Percentiles rank a stretch among this genome's conserved stretches.
phyloP scores from a whole-genome alignment of 1,139 yeast genomes.

The Yamadazyma dendronema region DNA sequence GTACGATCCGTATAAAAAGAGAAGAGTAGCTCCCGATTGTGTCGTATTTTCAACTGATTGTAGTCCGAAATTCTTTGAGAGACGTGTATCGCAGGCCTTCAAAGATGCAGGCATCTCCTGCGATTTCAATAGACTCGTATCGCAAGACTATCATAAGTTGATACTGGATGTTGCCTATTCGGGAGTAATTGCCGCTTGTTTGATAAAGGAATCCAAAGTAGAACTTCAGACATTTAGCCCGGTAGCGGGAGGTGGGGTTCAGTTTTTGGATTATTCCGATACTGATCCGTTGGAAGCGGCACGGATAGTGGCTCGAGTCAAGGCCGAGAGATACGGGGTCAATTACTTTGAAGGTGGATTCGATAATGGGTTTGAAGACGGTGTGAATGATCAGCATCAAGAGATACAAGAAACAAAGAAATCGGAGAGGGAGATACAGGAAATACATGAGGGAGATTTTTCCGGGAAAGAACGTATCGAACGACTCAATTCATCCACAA shows the following conservation, averaged over 20 bases:
- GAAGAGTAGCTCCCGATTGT: constrained; percentile 49
- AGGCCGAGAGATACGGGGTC: constrained; percentile 19
- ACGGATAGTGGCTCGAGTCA: constrained; percentile 38
- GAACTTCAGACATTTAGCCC: constrained; percentile 71
- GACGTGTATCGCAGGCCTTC: constrained; percentile 31
- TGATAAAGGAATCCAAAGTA: constrained; percentile 58
- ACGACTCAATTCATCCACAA: no score
- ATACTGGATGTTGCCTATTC: constrained; percentile 79
- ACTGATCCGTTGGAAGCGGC: constrained; percentile 66
- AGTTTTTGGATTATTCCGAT: constrained; percentile 78
- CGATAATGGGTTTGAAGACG: neutral
- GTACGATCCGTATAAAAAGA: constrained; percentile 8
- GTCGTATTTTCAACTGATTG: constrained; percentile 62
- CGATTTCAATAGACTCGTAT: constrained; percentile 45
- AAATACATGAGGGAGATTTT: no score
- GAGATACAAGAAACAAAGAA: neutral
- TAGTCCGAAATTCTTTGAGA: constrained; percentile 59
- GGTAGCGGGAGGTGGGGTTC: constrained; percentile 66
- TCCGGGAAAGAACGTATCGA: no score
- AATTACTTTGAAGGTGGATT: neutral
- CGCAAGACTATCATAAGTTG: constrained; percentile 46
- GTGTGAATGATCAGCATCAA: neutral
- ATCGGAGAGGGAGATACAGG: neutral
- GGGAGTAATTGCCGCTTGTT: constrained; percentile 72
- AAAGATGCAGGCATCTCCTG: constrained; percentile 44